These are phyloP conservation scores for Pachysolen tannophilus DNA, from an alignment of 805 yeast genomes.

Conservation along the genomic window DNA sequence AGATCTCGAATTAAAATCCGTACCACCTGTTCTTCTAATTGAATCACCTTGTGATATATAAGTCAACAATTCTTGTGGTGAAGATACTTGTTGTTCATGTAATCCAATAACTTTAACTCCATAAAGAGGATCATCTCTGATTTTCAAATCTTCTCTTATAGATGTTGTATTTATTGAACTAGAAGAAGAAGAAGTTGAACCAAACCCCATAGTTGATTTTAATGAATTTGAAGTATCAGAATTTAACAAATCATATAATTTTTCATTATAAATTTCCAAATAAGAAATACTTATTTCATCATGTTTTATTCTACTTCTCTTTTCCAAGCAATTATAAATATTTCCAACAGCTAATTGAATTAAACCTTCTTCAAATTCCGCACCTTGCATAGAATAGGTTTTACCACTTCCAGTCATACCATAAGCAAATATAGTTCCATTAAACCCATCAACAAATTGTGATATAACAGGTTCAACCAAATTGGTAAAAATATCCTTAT, in stretches of 20 bases:
- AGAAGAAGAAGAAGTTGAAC: slow-evolving; percentile 6
- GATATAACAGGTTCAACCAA: slow-evolving; percentile 46
- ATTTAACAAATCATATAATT: slow-evolving; percentile 65
- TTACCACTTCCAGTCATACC: slow-evolving; percentile 96
- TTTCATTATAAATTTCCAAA: slow-evolving; percentile 83
- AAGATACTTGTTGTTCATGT: slow-evolving; percentile 46
- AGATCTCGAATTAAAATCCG: slow-evolving; percentile 81
- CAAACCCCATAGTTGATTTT: slow-evolving; percentile 8
- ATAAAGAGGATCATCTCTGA: slow-evolving; percentile 65
- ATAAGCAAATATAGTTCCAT: slow-evolving; percentile 87
- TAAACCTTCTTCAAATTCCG: slow-evolving; percentile 54
- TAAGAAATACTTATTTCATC: slow-evolving; percentile 58
- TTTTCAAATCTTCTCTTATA: slow-evolving; percentile 46
- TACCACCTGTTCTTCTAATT: slow-evolving; percentile 73
- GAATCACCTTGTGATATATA: slow-evolving; percentile 64
- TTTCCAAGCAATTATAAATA: slow-evolving; percentile 41
- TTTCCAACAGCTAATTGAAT: slow-evolving; percentile 60
- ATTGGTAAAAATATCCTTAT: slow-evolving; percentile 50
- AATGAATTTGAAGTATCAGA: slow-evolving; percentile 23
- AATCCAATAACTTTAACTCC: slow-evolving; percentile 77
- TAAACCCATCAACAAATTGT: slow-evolving; percentile 63
- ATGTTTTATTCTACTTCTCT: slow-evolving; percentile 20
- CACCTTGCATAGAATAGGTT: slow-evolving; percentile 81
- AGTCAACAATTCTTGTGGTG: slow-evolving; percentile 51
- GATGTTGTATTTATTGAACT: not conserved